These are phyloP conservation scores for Dalbergia oliveri DNA, from an alignment of 306 rosid genomes.

Conservation along the genomic window DNA sequence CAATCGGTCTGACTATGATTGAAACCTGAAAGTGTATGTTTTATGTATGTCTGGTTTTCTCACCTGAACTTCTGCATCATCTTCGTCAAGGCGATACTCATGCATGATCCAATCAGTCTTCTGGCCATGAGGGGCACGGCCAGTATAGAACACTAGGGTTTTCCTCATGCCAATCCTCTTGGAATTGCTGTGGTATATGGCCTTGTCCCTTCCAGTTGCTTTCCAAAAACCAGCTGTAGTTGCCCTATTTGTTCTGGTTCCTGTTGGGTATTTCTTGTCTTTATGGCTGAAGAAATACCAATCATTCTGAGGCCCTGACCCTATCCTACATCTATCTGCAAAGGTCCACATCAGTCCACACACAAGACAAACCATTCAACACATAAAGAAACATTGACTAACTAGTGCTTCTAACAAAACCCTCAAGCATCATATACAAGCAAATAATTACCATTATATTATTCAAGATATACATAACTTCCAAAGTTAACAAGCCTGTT, in stretches of 20 bases:
- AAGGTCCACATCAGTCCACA: neutral
- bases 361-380: neutral
- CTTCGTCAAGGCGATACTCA: constrained; percentile 92
- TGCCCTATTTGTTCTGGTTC: constrained; percentile 93
- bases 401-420: constrained; percentile 25
- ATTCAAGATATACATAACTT: neutral
- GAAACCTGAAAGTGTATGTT: neutral
- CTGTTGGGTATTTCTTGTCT: constrained; percentile 97
- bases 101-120: constrained; percentile 99
- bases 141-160: constrained; percentile 95
- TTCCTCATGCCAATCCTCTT: constrained; percentile 98
- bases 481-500: neutral
- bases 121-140: constrained; percentile 99
- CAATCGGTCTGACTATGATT: neutral
- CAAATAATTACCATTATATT: neutral
- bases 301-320: constrained; percentile 94
- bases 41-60: neutral
- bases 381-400: neutral
- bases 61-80: constrained; percentile 74
- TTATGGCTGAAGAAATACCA: constrained; percentile 99
- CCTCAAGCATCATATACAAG: neutral
- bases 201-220: constrained; percentile 97
- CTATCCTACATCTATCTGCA: constrained; percentile 90
- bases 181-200: constrained; percentile 73
- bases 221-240: constrained; percentile 98